These are phyloP conservation scores for Boletales sp. DNA, from an alignment of 768 basidiomycete species.

Conservation along the genomic window DNA sequence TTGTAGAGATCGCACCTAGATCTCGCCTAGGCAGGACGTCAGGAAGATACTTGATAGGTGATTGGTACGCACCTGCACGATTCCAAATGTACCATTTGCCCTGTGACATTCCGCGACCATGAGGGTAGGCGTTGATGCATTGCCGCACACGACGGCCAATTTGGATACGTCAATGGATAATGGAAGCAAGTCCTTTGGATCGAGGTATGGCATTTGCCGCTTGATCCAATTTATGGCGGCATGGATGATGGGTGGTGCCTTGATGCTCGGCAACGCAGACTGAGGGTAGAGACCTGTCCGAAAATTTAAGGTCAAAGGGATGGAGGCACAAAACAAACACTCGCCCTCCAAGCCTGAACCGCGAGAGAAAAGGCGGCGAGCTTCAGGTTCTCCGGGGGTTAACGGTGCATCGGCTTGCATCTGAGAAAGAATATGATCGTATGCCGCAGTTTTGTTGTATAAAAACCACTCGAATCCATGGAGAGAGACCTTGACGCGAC, in stretches of 20 bases:
- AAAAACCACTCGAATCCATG: constrained; percentile 93
- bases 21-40: constrained; percentile 51
- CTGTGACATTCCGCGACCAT: constrained; percentile 77
- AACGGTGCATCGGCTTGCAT: constrained; percentile 44
- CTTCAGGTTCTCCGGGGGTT: constrained; percentile 24
- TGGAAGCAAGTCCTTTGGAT: constrained; percentile 83
- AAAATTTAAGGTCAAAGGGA: not conserved
- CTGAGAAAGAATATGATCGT: constrained; percentile 80
- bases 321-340: not conserved
- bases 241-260: constrained; percentile 34
- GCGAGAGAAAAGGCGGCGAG: constrained; percentile 37
- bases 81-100: constrained; percentile 78
- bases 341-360: constrained; percentile 40
- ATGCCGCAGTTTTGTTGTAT: constrained; percentile 87
- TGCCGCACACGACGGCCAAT: constrained; percentile 82
- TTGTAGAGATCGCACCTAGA: constrained; percentile 84
- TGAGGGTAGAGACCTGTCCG: constrained; percentile 22
- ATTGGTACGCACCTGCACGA: constrained; percentile 52
- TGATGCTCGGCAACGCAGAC: constrained; percentile 24
- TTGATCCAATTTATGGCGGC: constrained; percentile 49
- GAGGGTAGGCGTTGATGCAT: constrained; percentile 77
- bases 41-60: constrained; percentile 11
- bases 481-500: constrained; percentile 75
- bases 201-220: constrained; percentile 63
- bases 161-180: constrained; percentile 75